phyloP scores from a whole-genome alignment of 257 asterid species.

The Salvia hispanica region DNA sequence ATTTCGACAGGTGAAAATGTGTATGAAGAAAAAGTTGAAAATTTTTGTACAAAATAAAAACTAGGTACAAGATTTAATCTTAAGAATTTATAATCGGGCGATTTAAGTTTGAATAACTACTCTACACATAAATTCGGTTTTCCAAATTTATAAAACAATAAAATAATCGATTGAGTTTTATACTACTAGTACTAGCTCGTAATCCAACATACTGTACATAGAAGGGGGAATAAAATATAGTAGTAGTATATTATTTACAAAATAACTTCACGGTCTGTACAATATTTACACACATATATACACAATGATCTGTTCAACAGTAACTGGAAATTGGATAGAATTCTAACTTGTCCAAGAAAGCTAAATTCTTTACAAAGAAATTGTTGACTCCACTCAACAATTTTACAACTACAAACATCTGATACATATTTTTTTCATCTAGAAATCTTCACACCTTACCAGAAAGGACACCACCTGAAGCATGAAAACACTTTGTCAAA shows the following conservation, averaged over 20 bases:
- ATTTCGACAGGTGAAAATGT: too few relatives aligned
- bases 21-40: too few relatives aligned
- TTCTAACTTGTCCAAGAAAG: background rate
- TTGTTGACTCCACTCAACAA: background rate
- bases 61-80: too few relatives aligned
- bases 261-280: conserved; percentile 20
- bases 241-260: background rate
- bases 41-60: too few relatives aligned
- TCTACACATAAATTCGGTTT: too few relatives aligned
- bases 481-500: conserved; percentile 7
- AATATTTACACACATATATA: conserved; percentile 29
- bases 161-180: too few relatives aligned
- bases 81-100: too few relatives aligned
- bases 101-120: too few relatives aligned
- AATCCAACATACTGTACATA: background rate
- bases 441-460: conserved; percentile 44
- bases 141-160: too few relatives aligned
- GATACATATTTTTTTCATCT: background rate
- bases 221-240: background rate
- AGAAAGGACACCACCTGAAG: conserved; percentile 98
- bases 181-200: too few relatives aligned
- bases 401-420: conserved; percentile 8
- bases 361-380: conserved; percentile 24
- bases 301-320: background rate
- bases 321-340: background rate